Evolutionary conservation across 345 rosid species (phyloP).

Genomic region (Eucalyptus tenuipes): DNA sequence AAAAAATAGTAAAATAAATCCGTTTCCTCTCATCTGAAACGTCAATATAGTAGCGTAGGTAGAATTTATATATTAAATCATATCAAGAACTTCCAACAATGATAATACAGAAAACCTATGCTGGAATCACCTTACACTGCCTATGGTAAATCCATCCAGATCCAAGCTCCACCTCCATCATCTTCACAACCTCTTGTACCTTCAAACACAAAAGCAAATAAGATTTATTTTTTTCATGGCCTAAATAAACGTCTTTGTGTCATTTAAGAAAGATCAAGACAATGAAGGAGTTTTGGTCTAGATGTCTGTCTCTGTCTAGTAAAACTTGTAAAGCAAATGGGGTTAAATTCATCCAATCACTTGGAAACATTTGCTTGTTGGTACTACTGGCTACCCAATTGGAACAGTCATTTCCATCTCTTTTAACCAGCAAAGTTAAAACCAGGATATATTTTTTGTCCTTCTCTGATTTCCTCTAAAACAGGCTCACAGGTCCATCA

Average conservation of each 20-base stretch:
- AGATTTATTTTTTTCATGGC: not conserved
- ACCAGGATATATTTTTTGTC: not conserved
- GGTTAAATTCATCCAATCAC: not conserved
- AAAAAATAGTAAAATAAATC: not conserved
- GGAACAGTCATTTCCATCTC: not conserved
- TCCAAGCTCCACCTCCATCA: constrained; percentile 82
- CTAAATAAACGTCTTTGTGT: not conserved
- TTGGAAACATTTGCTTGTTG: not conserved
- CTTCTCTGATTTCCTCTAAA: not conserved
- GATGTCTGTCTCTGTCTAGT: not conserved
- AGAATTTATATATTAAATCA: not conserved
- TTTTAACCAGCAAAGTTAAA: not conserved
- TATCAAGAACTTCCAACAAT: not conserved
- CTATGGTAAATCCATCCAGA: constrained; percentile 71
- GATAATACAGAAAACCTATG: not conserved
- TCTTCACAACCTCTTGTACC: constrained; percentile 66
- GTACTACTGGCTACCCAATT: not conserved
- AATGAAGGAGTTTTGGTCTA: not conserved
- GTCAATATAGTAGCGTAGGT: not conserved
- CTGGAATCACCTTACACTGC: constrained; percentile 42
- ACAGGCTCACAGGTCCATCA: not conserved
- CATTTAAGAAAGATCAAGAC: not conserved
- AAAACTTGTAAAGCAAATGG: not conserved
- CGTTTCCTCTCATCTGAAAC: not conserved
- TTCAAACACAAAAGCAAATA: constrained; percentile 2